phyloP scores from a whole-genome alignment of 1,284 basidiomycete species.

The Peniophora sp. region DNA sequence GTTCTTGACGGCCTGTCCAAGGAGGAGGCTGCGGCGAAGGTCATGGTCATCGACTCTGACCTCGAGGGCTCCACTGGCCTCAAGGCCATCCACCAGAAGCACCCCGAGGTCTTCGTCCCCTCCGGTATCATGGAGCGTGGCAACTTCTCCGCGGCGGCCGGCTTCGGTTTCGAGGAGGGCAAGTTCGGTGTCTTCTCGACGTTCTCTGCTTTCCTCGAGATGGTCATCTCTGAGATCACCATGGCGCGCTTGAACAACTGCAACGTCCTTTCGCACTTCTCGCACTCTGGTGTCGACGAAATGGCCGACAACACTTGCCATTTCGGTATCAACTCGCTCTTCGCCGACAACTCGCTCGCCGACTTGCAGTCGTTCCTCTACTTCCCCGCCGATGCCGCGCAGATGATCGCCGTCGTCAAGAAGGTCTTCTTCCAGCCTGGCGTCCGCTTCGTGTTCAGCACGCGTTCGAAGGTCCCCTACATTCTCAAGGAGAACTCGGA shows the following conservation, averaged over 20 bases:
- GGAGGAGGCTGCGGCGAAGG: slow-evolving; percentile 71
- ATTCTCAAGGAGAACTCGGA: slow-evolving; percentile 72
- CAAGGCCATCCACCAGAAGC: slow-evolving; percentile 79
- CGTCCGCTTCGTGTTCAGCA: slow-evolving; percentile 78
- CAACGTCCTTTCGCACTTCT: slow-evolving; percentile 83
- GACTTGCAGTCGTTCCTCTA: slow-evolving; percentile 75
- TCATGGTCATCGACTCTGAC: slow-evolving; percentile 84
- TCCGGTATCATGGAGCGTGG: slow-evolving; percentile 82
- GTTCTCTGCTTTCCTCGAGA: slow-evolving; percentile 84
- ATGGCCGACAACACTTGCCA: slow-evolving; percentile 85
- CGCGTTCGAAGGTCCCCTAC: slow-evolving; percentile 80
- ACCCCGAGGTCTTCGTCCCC: slow-evolving; percentile 78
- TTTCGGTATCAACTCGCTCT: slow-evolving; percentile 79
- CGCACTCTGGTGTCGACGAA: slow-evolving; percentile 78
- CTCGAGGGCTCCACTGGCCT: slow-evolving; percentile 82
- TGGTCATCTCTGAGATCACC: slow-evolving; percentile 82
- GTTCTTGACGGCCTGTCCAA: slow-evolving; percentile 69
- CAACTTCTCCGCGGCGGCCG: slow-evolving; percentile 79
- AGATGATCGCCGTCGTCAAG: slow-evolving; percentile 73
- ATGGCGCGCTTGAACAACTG: slow-evolving; percentile 84
- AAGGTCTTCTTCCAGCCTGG: slow-evolving; percentile 77
- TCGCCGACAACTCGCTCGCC: slow-evolving; percentile 77
- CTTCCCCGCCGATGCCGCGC: slow-evolving; percentile 76
- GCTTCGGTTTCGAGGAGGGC: slow-evolving; percentile 70
- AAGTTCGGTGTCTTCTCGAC: slow-evolving; percentile 82